Evolutionary conservation across 495 filamentous ascomycete species (phyloP).

Genomic region (Cercophora newfieldiana): DNA sequence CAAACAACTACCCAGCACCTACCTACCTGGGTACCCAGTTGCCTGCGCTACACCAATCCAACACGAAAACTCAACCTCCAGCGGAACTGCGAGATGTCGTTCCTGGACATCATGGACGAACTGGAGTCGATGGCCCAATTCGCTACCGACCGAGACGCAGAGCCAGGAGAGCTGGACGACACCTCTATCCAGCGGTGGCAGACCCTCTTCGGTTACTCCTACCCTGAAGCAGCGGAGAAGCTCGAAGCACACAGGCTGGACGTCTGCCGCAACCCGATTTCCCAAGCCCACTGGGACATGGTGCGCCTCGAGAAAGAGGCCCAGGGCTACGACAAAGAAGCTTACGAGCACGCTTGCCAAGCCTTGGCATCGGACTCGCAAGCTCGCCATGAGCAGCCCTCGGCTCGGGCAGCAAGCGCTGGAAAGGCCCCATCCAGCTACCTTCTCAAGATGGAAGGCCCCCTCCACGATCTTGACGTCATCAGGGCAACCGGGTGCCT

Average conservation of each 20-base stretch:
- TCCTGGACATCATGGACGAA: conserved; percentile 4
- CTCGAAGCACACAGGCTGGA: neutral
- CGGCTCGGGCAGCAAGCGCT: neutral
- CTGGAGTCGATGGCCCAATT: neutral
- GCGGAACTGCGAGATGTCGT: no score
- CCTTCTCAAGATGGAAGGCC: conserved; percentile 18
- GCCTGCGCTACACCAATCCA: no score
- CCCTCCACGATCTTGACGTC: neutral
- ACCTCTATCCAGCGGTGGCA: neutral
- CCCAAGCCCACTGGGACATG: neutral
- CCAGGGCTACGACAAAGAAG: conserved; percentile 18
- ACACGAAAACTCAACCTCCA: no score
- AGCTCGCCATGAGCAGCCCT: neutral
- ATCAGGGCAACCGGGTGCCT: neutral
- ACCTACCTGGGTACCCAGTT: no score
- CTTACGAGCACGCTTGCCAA: conserved; percentile 20
- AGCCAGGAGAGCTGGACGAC: neutral
- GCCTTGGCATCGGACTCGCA: neutral
- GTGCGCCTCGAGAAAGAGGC: conserved; percentile 16
- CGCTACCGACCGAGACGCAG: neutral
- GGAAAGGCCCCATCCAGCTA: conserved; percentile 2
- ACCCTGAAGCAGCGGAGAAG: neutral
- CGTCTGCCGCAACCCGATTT: neutral
- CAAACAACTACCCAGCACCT: no score
- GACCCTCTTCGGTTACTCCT: neutral